Evolutionary conservation across 2,329 filamentous ascomycete genomes (phyloP), one percentile per base, ranked within the genome.

Genomic region (Didymella lethalis): DNA sequence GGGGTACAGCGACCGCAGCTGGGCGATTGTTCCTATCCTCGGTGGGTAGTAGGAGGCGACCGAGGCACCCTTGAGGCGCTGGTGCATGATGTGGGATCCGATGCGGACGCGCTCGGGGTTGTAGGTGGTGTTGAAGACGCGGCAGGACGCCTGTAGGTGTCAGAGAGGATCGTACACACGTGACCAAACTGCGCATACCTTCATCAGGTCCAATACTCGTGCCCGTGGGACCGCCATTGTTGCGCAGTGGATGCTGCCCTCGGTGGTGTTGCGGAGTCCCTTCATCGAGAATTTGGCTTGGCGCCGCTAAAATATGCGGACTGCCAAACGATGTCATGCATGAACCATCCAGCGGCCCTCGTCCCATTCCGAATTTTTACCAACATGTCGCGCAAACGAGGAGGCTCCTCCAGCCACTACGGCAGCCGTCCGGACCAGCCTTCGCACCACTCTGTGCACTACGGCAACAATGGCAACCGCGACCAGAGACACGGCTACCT

Each of bases 21-120:
- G 91, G 66, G 86, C 85, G 62, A 96, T 85, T 0, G 89, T 89
- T 25, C 86, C 87, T 16, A 89, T 82, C 62, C 84, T 90, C 65
- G 88, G 87, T 2, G 95, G 95, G 76, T 99, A 99, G 83, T 97
- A 99, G 57, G 91, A 85, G 38, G 89, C 90, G 64, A 97, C 80
- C 0, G 90, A 81, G 29, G 93, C 91, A n/a, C 95, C 95, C 73
- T 86, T 88, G 63, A 98, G 83, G 73, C 93, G 88, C 78, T 97
- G 91, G 73, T 93, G 91, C 60, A 99, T 84, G 76, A 99, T 84
- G 79, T 95, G 96, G 82, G 95, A 97, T 73, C 95, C 95, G 68
- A 92, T 87, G 62, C 95, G 91, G 62, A 90, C 78, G 67, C 88
- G 83, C 54, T 92, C 85, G 26, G 95, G 95, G 80, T 99, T 99